Base-by-base conservation (phyloP, 257 asterid species). In the Ballota nigra region DNA sequence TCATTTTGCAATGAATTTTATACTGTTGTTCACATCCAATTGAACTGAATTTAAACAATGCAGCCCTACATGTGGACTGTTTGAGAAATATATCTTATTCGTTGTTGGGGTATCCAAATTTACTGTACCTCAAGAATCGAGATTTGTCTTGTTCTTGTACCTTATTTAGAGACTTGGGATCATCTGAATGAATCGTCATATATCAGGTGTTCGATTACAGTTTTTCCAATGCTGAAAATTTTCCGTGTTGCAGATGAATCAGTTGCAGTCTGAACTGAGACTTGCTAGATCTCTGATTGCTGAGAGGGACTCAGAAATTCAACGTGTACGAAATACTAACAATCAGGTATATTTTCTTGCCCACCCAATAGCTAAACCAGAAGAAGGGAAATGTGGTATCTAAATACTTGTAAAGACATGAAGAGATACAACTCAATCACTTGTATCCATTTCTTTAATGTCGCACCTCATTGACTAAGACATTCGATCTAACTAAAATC, bases 201-300 rank as follows among this genome's bases (percentile, higher is more conserved):
- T 36, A 19, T 60, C 16, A 19, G 45, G 43, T 26, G 63, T 53
- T 69, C 12, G 73, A 45, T 66, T 45, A 36, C 40, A 23, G 29
- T 24, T 56, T 66, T 20, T 15, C 31, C 56, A 33, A 71, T 45
- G 63, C 74, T 80, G 49, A 75, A 33, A 68, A 56, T 15, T 43
- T 75, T 66, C 59, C 67, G 40, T 79, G 71, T 77, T 77, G 83
- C 88, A 95, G 98, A 88, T 95, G 96, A 92, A 92, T 80, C 98
- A 92, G 60, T 73, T 89, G 81, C 99, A 92, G 77, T 89, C 99
- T 74, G 98, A 95, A 82, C 80, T 95, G 47, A 83, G 87, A 68
- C 97, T 92, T 77, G 97, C 99, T 52, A 87, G 98, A 73, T 92
- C 98, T 66, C 75, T 95, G 80, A 86, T 95, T 78, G 96, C 92